Conservation (phyloP, 2,329 filamentous ascomycete species). For the Scedosporium aurantiacum region DNA sequence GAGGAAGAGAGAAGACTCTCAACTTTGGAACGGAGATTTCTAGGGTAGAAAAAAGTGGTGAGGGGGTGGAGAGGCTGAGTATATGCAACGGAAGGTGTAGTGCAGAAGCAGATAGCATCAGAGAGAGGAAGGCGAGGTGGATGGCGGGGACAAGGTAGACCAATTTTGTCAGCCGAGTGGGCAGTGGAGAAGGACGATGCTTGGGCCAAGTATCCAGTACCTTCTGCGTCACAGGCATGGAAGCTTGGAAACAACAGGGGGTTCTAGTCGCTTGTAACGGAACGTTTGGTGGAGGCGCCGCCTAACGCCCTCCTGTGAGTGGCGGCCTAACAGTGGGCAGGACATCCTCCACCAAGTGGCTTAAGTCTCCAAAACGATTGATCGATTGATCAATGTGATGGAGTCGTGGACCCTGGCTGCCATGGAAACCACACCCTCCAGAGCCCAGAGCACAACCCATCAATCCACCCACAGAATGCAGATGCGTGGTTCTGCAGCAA, state of each 20-base stretch:
- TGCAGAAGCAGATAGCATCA: slow-evolving; percentile 1
- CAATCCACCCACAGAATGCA: too few species aligned
- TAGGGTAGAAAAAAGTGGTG: slow-evolving; percentile 11
- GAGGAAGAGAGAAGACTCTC: not conserved
- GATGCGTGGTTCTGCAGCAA: too few species aligned
- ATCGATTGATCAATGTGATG: too few species aligned
- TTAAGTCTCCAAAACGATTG: too few species aligned
- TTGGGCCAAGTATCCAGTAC: not conserved
- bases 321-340: too few species aligned
- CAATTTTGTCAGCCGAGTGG: slow-evolving; percentile 1
- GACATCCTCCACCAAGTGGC: too few species aligned
- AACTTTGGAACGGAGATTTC: not conserved
- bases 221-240: not conserved
- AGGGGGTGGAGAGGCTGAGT: slow-evolving; percentile 5
- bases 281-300: too few species aligned
- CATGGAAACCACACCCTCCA: not conserved
- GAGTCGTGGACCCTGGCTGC: not conserved
- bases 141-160: slow-evolving; percentile 11
- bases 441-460: not conserved
- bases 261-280: too few species aligned
- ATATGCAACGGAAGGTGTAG: not conserved
- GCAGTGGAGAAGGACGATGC: not conserved
- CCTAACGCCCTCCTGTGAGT: too few species aligned
- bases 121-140: slow-evolving; percentile 6
- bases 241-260: too few species aligned